phyloP scores from a whole-genome alignment of 305 asterid genomes.

The Stenogyne calaminthoides region DNA sequence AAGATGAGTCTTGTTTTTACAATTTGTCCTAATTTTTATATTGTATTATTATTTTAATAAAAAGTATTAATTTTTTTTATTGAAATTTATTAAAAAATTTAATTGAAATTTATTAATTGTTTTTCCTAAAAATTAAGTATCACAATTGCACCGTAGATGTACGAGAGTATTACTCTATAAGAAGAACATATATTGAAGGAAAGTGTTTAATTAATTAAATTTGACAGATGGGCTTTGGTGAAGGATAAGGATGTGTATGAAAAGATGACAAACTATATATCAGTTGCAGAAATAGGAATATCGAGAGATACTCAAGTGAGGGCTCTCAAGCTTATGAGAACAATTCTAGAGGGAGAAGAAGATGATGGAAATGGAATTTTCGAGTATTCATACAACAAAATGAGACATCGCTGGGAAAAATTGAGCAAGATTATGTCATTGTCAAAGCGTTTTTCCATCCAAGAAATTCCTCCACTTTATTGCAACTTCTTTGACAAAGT shows the following conservation, averaged over 20 bases:
- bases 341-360: constrained; percentile 28
- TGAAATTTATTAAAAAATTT: too few species aligned
- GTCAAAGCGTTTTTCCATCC: constrained; percentile 54
- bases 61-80: too few species aligned
- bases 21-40: too few species aligned
- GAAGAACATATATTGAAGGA: background rate
- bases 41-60: too few species aligned
- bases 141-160: too few species aligned
- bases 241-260: constrained; percentile 51
- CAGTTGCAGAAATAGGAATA: constrained; percentile 44
- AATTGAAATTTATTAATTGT: too few species aligned
- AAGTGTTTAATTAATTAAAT: background rate
- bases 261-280: constrained; percentile 38
- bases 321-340: constrained; percentile 57
- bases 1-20: too few species aligned
- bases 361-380: constrained; percentile 45
- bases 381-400: constrained; percentile 44
- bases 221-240: constrained; percentile 72
- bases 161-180: too few species aligned
- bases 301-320: constrained; percentile 69
- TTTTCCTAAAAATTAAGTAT: too few species aligned
- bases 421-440: constrained; percentile 42
- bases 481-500: constrained; percentile 53
- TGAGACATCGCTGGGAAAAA: constrained; percentile 63
- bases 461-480: constrained; percentile 49